Evolutionary conservation across 2,329 filamentous ascomycete genomes (phyloP).

Genomic region (Fusarium foetens): DNA sequence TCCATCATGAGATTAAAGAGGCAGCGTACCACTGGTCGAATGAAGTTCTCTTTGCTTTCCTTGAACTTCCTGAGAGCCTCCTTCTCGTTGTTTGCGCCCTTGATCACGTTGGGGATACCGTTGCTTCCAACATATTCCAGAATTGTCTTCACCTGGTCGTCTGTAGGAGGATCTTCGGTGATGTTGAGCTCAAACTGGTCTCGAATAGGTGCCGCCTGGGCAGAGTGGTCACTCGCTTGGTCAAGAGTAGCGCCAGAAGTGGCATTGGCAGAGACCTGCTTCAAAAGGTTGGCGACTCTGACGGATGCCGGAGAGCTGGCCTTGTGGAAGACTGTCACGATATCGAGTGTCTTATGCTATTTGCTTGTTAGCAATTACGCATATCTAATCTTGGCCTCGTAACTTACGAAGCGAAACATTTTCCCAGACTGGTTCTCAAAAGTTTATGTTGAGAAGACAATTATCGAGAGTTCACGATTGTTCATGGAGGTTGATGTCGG

Average conservation of each 20-base stretch:
- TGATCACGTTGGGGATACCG: constrained; percentile 71
- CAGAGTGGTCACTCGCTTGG: constrained; percentile 78
- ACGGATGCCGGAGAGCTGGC: constrained; percentile 77
- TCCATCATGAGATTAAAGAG: not conserved
- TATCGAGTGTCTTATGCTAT: constrained; percentile 84
- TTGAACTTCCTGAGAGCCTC: constrained; percentile 86
- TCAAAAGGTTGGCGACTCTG: constrained; percentile 79
- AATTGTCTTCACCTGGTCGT: constrained; percentile 84
- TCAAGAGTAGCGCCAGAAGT: constrained; percentile 75
- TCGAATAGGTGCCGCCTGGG: constrained; percentile 64
- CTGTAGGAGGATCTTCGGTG: constrained; percentile 81
- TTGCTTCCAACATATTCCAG: constrained; percentile 79
- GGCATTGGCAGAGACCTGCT: constrained; percentile 79
- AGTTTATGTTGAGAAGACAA: constrained; percentile 3
- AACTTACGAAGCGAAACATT: constrained; percentile 61
- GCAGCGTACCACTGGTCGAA: constrained; percentile 76
- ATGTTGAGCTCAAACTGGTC: constrained; percentile 88
- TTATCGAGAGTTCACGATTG: constrained; percentile 3
- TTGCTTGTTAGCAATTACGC: constrained; percentile 30
- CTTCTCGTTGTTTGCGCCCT: constrained; percentile 76
- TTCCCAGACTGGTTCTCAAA: constrained; percentile 29
- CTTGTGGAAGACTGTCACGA: constrained; percentile 96
- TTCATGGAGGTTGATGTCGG: constrained; percentile 35
- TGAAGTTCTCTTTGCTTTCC: constrained; percentile 73
- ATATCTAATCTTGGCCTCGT: not conserved